Conservation (phyloP, 2,329 filamentous ascomycete species). For the Penicillium sp. region DNA sequence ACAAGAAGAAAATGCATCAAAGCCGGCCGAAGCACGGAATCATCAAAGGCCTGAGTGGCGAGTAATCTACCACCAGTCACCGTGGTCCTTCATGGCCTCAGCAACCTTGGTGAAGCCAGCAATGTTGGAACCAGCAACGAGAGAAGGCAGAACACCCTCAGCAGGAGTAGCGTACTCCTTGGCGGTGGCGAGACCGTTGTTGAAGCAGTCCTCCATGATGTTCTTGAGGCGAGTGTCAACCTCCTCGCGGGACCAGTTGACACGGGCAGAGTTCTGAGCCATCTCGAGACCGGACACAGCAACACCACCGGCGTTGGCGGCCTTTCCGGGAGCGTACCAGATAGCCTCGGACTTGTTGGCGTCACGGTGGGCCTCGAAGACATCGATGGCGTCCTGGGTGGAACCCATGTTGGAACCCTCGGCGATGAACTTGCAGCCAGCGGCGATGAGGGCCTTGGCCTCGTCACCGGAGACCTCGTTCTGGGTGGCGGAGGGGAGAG, state of each 20-base stretch:
- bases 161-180: constrained; percentile 79
- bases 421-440: constrained; percentile 81
- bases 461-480: constrained; percentile 96
- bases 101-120: constrained; percentile 97
- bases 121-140: constrained; percentile 95
- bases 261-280: constrained; percentile 91
- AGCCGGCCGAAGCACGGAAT: constrained; percentile 12
- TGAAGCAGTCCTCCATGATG: constrained; percentile 95
- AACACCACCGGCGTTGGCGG: constrained; percentile 95
- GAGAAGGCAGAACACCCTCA: constrained; percentile 82
- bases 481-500: constrained; percentile 90
- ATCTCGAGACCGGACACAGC: constrained; percentile 98
- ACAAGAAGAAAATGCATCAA: constrained; percentile 25
- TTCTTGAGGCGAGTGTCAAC: constrained; percentile 87
- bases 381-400: constrained; percentile 90
- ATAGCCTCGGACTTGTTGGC: constrained; percentile 65
- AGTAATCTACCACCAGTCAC: constrained; percentile 75
- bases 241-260: constrained; percentile 84
- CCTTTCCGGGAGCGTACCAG: constrained; percentile 98
- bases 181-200: constrained; percentile 83
- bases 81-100: constrained; percentile 91
- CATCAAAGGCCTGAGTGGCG: constrained; percentile 13
- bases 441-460: constrained; percentile 75
- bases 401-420: constrained; percentile 99
- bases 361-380: constrained; percentile 78